phyloP scores from a whole-genome alignment of 345 rosid genomes.

The Ailanthus altissimus region DNA sequence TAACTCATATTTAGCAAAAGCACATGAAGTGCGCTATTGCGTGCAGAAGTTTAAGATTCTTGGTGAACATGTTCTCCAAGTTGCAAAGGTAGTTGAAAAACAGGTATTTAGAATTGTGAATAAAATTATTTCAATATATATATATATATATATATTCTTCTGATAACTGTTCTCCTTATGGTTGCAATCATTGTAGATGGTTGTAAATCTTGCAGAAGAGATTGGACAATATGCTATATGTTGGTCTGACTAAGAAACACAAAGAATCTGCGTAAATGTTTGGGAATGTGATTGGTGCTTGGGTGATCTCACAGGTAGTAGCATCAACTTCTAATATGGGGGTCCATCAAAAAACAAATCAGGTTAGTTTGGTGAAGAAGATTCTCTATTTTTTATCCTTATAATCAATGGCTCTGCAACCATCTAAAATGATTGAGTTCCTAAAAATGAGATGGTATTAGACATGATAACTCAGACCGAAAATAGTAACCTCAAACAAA shows the following conservation, averaged over 20 bases:
- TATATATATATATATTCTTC: constrained; percentile 24
- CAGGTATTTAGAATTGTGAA: constrained; percentile 15
- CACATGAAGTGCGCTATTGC: constrained; percentile 86
- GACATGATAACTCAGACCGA: background rate
- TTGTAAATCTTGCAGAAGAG: constrained; percentile 83
- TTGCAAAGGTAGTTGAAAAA: constrained; percentile 70
- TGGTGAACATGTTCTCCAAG: constrained; percentile 74
- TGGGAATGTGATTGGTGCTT: constrained; percentile 87
- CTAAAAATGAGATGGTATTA: background rate
- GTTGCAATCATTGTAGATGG: constrained; percentile 45
- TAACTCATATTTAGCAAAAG: constrained; percentile 67
- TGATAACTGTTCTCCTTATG: constrained; percentile 32
- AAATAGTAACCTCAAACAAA: background rate
- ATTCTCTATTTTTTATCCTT: background rate
- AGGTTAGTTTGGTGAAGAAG: constrained; percentile 36
- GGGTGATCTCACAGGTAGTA: constrained; percentile 71
- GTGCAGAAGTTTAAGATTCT: constrained; percentile 70
- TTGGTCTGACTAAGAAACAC: constrained; percentile 93
- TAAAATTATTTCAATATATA: background rate
- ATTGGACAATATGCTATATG: constrained; percentile 87
- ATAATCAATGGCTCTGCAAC: background rate
- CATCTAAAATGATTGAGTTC: background rate
- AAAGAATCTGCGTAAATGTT: constrained; percentile 93
- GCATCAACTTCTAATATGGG: constrained; percentile 33
- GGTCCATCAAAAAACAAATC: constrained; percentile 27